Evolutionary conservation across 2,329 filamentous ascomycete species (phyloP).

Genomic region (Microcera coccophila): DNA sequence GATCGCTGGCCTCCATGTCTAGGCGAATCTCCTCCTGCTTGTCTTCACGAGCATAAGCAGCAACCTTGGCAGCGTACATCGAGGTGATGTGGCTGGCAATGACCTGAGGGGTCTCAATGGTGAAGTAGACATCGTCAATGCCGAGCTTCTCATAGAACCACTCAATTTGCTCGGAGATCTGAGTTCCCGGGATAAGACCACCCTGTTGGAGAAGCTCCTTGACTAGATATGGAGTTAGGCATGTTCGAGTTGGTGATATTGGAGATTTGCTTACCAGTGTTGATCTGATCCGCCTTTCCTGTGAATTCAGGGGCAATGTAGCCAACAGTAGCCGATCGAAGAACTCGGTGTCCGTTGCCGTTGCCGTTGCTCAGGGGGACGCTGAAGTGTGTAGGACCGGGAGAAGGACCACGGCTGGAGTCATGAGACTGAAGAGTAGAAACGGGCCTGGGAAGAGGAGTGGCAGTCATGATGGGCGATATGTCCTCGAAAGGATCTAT

Average conservation of each 20-base stretch:
- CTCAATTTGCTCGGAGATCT: slow-evolving; percentile 78
- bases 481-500: slow-evolving; percentile 36
- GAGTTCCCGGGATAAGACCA: slow-evolving; percentile 79
- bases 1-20: slow-evolving; percentile 90
- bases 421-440: slow-evolving; percentile 40
- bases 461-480: slow-evolving; percentile 31
- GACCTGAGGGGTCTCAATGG: slow-evolving; percentile 78
- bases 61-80: slow-evolving; percentile 93
- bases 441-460: slow-evolving; percentile 41
- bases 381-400: slow-evolving; percentile 81
- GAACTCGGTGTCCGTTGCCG: slow-evolving; percentile 65
- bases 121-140: slow-evolving; percentile 98
- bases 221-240: slow-evolving; percentile 48
- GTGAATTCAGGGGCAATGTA: slow-evolving; percentile 94
- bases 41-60: slow-evolving; percentile 87
- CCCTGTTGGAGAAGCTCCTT: slow-evolving; percentile 74
- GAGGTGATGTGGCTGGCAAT: slow-evolving; percentile 95
- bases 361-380: slow-evolving; percentile 54
- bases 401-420: slow-evolving; percentile 67
- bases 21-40: slow-evolving; percentile 91
- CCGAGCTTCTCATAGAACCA: slow-evolving; percentile 99
- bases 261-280: slow-evolving; percentile 54
- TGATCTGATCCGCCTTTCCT: slow-evolving; percentile 89
- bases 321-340: slow-evolving; percentile 86
- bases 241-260: background rate